Conservation (phyloP, 1,139 yeast species). For the Blastobotrys arbuscula region DNA sequence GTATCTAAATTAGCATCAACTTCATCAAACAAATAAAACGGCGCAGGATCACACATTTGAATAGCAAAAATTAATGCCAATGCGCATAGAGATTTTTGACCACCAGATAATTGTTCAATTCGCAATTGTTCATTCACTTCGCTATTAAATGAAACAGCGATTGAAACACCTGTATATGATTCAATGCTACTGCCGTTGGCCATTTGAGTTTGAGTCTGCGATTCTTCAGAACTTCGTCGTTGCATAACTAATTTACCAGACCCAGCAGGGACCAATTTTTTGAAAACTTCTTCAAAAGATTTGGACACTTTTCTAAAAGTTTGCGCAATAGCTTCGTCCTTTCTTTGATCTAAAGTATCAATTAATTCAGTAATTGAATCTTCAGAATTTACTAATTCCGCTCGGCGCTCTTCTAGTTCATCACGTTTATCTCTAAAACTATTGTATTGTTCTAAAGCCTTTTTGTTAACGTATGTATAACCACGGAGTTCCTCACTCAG, state of each 20-base stretch:
- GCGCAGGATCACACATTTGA: slow-evolving; percentile 94
- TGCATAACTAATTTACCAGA: slow-evolving; percentile 69
- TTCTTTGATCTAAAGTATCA: slow-evolving; percentile 65
- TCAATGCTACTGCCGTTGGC: slow-evolving; percentile 32
- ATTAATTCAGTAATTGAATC: slow-evolving; percentile 70
- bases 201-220: slow-evolving; percentile 10
- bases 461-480: slow-evolving; percentile 77
- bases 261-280: slow-evolving; percentile 78
- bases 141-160: slow-evolving; percentile 86
- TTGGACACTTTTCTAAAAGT: slow-evolving; percentile 74
- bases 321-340: slow-evolving; percentile 73
- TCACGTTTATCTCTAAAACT: slow-evolving; percentile 71
- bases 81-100: slow-evolving; percentile 94
- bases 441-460: slow-evolving; percentile 80
- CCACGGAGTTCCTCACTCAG: slow-evolving; percentile 55
- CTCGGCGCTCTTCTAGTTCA: slow-evolving; percentile 46
- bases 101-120: slow-evolving; percentile 91
- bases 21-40: slow-evolving; percentile 92
- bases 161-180: slow-evolving; percentile 74
- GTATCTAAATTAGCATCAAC: slow-evolving; percentile 94
- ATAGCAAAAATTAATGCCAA: slow-evolving; percentile 88
- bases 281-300: slow-evolving; percentile 70
- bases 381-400: slow-evolving; percentile 66
- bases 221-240: slow-evolving; percentile 32
- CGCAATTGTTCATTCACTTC: slow-evolving; percentile 80